These are phyloP conservation scores for Candida dajiaensis DNA, from an alignment of 805 yeast genomes.

Conservation along the genomic window DNA sequence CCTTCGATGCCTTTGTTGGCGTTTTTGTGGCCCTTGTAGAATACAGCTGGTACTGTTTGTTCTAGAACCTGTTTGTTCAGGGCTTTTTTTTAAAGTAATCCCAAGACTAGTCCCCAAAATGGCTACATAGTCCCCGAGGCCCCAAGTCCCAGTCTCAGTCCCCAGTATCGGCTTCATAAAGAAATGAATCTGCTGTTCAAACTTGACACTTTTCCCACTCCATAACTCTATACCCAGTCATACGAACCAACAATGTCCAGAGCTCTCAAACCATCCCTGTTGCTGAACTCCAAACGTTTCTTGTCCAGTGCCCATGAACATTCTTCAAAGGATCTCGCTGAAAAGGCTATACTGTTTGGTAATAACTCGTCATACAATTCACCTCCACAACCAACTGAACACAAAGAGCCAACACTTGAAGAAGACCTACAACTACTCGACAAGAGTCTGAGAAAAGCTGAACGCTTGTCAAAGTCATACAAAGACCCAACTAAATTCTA, in stretches of 20 bases:
- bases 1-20: neutral
- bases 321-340: conserved; percentile 19
- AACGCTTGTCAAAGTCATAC: conserved; percentile 14
- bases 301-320: conserved; percentile 18
- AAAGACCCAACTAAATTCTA: conserved; percentile 15
- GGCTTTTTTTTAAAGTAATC: neutral
- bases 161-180: neutral
- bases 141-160: neutral
- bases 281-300: conserved; percentile 7
- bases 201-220: neutral
- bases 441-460: conserved; percentile 22
- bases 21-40: neutral
- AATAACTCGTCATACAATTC: neutral
- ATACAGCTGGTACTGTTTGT: neutral
- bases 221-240: neutral
- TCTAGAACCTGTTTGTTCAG: neutral
- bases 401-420: neutral
- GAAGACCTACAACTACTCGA: conserved; percentile 19
- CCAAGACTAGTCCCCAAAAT: neutral
- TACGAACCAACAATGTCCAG: neutral
- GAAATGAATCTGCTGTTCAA: neutral
- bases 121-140: too few species aligned
- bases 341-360: conserved; percentile 18
- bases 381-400: neutral
- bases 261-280: neutral